Evolutionary conservation across 2,329 filamentous ascomycete species (phyloP), one percentile per base, ranked within the genome.

Genomic region (Colletotrichum echinochloae): DNA sequence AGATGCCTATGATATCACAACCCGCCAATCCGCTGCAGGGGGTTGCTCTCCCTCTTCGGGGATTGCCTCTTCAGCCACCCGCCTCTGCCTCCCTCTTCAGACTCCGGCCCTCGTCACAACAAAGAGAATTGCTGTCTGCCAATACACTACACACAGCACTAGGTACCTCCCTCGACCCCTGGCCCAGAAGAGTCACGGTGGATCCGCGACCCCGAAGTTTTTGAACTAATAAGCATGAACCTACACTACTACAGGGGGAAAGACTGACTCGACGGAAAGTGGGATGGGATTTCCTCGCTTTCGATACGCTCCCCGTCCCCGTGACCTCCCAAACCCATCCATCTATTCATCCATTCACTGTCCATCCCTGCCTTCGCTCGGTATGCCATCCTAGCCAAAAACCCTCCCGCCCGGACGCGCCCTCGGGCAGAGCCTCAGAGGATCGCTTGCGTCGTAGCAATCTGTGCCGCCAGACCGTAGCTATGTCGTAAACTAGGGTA

Each of bases 351-450:
- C 30, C 30, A 33, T 33, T 8, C 30, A 33, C 5, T 33, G 3
- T 11, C 37, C n/a, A 51, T 11, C 48, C 23, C 48, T 37, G 30
- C 33, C 33, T 51, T n/a, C 23, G n/a, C 33, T 33, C 23, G 6
- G 16, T 23, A 23, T 33, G 16, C 28, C 33, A 9, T 52, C 8
- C 51, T 63, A 30, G 28, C 48, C 39, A 18, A 35, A 49, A 35
- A 49, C 44, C 37, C n/a, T 57, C 63, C 51, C 64, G 64, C 64
- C 51, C 44, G 56, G 63, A 70, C 49, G 30, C 28, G 35, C 64
- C 66, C 64, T 57, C 54, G 64, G 62, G 64, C 67, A 62, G 57
- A 70, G 67, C 67, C 67, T 67, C 67, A 67, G 57, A 33, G 46
- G 30, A 23, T 57, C 57, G 39, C 48, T 59, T 35, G 41, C 35